Evolutionary conservation across 345 rosid genomes (phyloP).

Genomic region (Aurinia saxatilis): DNA sequence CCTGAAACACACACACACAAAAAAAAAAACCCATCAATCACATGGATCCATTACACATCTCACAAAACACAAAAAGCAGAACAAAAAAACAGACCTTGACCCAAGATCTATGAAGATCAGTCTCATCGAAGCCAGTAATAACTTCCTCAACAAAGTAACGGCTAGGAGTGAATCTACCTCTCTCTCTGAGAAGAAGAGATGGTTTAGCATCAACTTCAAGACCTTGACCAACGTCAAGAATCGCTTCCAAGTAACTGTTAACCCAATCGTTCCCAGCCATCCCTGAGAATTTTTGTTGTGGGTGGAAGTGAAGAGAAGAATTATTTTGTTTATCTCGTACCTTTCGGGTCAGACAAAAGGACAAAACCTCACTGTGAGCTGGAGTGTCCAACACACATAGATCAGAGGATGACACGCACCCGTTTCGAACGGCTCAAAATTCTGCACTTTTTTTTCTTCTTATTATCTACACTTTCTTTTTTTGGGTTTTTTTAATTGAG

Average conservation of each 20-base stretch:
- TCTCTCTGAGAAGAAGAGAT: conserved; percentile 78
- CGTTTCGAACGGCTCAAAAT: conserved; percentile 21
- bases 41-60: not conserved
- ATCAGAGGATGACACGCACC: conserved; percentile 22
- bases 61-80: not conserved
- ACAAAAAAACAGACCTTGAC: conserved; percentile 28
- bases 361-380: conserved; percentile 10
- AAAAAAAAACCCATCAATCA: no score
- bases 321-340: conserved; percentile 20
- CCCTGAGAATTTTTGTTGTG: not conserved
- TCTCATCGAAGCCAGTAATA: conserved; percentile 92
- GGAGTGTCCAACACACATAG: conserved; percentile 13
- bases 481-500: no score
- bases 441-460: not conserved
- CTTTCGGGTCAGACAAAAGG: not conserved
- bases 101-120: conserved; percentile 97
- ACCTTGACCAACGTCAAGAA: conserved; percentile 90
- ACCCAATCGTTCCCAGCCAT: conserved; percentile 99
- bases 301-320: not conserved
- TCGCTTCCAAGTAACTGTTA: conserved; percentile 95
- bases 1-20: conserved; percentile 47
- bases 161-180: conserved; percentile 96
- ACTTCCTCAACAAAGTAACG: conserved; percentile 98
- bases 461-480: not conserved
- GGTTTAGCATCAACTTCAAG: conserved; percentile 68